These are phyloP conservation scores for Emergomyces africanus DNA, from an alignment of 2,329 filamentous ascomycete species.

Conservation along the genomic window DNA sequence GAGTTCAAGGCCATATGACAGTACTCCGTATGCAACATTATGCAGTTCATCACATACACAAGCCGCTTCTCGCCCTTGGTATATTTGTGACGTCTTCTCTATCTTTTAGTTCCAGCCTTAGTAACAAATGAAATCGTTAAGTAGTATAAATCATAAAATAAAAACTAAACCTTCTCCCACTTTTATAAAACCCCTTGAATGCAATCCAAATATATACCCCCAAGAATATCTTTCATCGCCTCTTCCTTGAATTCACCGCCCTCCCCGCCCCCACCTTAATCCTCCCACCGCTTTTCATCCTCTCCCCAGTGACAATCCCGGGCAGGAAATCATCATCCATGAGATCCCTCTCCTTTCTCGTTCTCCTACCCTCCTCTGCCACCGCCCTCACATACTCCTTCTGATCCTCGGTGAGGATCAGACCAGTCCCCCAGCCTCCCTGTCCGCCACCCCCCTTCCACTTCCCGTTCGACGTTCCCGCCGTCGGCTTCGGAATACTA, in stretches of 20 bases:
- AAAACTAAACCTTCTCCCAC: not conserved
- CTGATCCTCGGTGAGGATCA: conserved; percentile 89
- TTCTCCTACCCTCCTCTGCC: conserved; percentile 47
- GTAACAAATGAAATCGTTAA: not conserved
- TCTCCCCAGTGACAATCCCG: conserved; percentile 66
- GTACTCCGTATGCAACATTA: not conserved
- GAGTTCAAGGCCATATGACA: not conserved
- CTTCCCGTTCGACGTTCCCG: conserved; percentile 70
- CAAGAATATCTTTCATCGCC: conserved; percentile 7
- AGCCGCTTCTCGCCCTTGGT: not conserved
- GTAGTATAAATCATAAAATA: not conserved
- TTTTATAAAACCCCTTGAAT: not conserved
- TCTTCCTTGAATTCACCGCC: conserved; percentile 67
- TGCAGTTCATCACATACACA: not conserved
- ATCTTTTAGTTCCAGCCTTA: not conserved
- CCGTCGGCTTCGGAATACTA: conserved; percentile 80
- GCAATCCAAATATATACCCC: conserved; percentile 3
- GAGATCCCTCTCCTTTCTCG: conserved; percentile 58
- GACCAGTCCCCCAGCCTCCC: conserved; percentile 68
- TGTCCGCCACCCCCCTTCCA: conserved; percentile 60
- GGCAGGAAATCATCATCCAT: conserved; percentile 96
- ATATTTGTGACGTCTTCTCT: not conserved
- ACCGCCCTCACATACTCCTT: conserved; percentile 68
- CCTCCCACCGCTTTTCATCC: conserved; percentile 51
- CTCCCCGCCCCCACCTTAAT: conserved; percentile 73